Conservation (phyloP, 169 alveolate genomes). For the Amoebophrya sp. region DNA sequence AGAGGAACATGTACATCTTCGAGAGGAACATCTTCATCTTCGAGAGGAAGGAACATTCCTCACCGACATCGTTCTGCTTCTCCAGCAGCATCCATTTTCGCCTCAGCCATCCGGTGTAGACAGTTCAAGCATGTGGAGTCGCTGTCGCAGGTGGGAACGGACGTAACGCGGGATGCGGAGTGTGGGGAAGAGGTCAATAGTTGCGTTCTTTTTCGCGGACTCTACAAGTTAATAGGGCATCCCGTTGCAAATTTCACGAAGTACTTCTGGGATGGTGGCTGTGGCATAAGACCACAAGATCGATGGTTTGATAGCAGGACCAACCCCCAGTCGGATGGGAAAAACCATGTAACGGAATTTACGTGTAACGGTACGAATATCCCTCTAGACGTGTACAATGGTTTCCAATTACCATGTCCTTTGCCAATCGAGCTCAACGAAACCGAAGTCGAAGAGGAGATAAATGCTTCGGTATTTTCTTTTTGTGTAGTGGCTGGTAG, state of each 20-base stretch:
- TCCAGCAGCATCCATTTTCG: no score
- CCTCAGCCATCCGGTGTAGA: not conserved
- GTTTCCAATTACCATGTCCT: no score
- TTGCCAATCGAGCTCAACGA: no score
- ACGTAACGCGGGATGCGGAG: not conserved
- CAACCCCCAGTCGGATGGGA: not conserved
- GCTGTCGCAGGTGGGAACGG: not conserved
- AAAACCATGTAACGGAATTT: not conserved
- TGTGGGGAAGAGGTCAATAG: not conserved
- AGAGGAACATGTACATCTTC: no score
- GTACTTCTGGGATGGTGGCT: not conserved
- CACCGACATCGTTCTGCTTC: no score
- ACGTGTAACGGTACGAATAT: not conserved
- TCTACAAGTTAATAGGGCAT: not conserved
- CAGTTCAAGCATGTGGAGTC: not conserved
- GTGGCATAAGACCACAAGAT: not conserved
- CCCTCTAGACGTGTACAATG: not conserved
- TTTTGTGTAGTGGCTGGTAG: no score
- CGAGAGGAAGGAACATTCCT: no score
- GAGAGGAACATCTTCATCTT: no score
- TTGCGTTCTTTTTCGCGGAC: not conserved
- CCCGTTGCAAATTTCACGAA: not conserved
- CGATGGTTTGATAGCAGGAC: not conserved
- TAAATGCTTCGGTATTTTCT: no score
- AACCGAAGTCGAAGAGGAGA: no score